These are phyloP conservation scores for Berkeleyomyces basicola DNA, from an alignment of 2,329 filamentous ascomycete genomes.

Conservation along the genomic window DNA sequence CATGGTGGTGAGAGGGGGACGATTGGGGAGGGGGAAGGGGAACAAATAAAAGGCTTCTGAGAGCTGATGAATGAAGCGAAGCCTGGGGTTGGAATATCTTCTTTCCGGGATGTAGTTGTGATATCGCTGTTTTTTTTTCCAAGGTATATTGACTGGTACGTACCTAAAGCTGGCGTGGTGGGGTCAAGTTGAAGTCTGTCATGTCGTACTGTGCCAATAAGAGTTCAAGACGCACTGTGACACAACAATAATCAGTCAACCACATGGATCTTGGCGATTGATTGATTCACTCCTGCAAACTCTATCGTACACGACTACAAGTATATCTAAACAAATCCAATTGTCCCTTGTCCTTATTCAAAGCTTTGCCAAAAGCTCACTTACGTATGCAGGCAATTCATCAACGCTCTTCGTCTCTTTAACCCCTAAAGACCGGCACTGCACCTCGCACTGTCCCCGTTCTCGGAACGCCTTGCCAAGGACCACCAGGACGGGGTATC, in stretches of 20 bases:
- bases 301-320: background rate
- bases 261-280: no score
- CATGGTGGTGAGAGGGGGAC: background rate
- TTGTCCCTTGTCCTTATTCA: background rate
- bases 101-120: background rate
- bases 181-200: background rate
- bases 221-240: background rate
- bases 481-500: constrained; percentile 71
- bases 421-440: constrained; percentile 52
- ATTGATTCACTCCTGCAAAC: background rate
- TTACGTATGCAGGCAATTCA: constrained; percentile 30
- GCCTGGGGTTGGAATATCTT: background rate
- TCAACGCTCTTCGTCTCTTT: constrained; percentile 41
- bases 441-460: constrained; percentile 50
- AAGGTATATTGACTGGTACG: background rate
- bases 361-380: constrained; percentile 24
- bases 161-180: background rate
- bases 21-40: background rate
- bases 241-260: background rate
- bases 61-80: background rate
- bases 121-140: background rate
- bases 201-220: background rate
- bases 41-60: background rate
- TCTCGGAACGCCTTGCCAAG: constrained; percentile 55
- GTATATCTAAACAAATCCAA: background rate